phyloP scores from a whole-genome alignment of 331 rosid species.

The Rosa hybrid region DNA sequence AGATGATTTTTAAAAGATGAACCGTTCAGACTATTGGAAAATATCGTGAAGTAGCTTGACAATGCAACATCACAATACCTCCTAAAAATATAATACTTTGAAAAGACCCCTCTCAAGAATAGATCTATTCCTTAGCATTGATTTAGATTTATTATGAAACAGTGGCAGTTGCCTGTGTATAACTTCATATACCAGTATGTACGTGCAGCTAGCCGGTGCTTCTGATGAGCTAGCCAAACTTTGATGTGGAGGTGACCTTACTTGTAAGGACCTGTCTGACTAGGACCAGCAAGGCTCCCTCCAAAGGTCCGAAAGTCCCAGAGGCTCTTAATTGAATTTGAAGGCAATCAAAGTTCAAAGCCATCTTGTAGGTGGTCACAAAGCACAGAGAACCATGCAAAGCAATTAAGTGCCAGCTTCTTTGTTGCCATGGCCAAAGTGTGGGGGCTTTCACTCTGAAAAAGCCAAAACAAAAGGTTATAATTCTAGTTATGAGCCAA shows the following conservation, averaged over 20 bases:
- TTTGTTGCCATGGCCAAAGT: slow-evolving; percentile 3
- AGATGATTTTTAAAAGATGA: not conserved
- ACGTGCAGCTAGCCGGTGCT: not conserved
- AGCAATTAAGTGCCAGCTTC: slow-evolving; percentile 17
- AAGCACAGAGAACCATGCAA: not conserved
- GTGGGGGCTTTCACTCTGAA: slow-evolving; percentile 17
- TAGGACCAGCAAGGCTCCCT: slow-evolving; percentile 10
- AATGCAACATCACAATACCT: not conserved
- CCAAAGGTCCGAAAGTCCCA: not conserved
- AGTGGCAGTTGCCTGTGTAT: slow-evolving; percentile 1
- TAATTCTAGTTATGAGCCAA: slow-evolving; percentile 3
- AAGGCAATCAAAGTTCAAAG: not conserved
- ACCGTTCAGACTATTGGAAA: not conserved
- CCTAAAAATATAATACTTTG: not conserved
- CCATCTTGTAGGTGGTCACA: not conserved
- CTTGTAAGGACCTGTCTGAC: not conserved
- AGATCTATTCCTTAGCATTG: not conserved
- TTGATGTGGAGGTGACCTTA: not conserved
- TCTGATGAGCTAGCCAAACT: not conserved
- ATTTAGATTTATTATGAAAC: not conserved
- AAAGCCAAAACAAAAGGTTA: not conserved
- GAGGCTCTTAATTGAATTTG: not conserved
- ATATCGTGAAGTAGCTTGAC: not conserved
- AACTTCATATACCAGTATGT: not conserved
- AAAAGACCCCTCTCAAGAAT: not conserved